These are phyloP conservation scores for Diplodia intermedia DNA, from an alignment of 2,329 filamentous ascomycete genomes.

Conservation along the genomic window DNA sequence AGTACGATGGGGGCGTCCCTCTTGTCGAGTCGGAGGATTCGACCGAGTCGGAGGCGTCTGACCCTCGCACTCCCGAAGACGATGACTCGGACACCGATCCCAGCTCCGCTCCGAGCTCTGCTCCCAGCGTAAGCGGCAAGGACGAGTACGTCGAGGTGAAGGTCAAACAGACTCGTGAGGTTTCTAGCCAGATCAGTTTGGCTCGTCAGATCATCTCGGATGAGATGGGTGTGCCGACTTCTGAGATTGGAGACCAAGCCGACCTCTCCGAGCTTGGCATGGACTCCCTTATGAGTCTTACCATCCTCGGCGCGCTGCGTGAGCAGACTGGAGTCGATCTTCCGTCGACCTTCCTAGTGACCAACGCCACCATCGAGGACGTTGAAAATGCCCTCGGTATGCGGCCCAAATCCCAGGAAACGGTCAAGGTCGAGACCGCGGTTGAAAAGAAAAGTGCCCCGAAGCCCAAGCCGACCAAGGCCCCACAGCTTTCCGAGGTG, in stretches of 20 bases:
- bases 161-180: constrained; percentile 42
- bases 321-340: constrained; percentile 59
- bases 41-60: constrained; percentile 47
- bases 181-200: constrained; percentile 52
- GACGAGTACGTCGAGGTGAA: constrained; percentile 43
- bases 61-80: constrained; percentile 54
- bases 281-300: constrained; percentile 62
- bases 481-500: constrained; percentile 55
- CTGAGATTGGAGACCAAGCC: constrained; percentile 60
- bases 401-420: constrained; percentile 50
- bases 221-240: constrained; percentile 71
- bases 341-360: constrained; percentile 63
- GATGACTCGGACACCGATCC: constrained; percentile 56
- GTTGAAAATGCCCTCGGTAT: constrained; percentile 70
- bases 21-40: constrained; percentile 51
- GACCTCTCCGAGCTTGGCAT: constrained; percentile 67
- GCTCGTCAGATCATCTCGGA: constrained; percentile 59
- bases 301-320: constrained; percentile 58
- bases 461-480: constrained; percentile 35
- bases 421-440: constrained; percentile 45
- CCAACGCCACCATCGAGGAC: constrained; percentile 68
- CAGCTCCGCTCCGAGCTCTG: constrained; percentile 55
- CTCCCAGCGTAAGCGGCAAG: constrained; percentile 52
- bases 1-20: constrained; percentile 52
- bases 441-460: constrained; percentile 41